Evolutionary conservation across 2,329 filamentous ascomycete species (phyloP).

Genomic region (Ophiostoma novo-ulmi): DNA sequence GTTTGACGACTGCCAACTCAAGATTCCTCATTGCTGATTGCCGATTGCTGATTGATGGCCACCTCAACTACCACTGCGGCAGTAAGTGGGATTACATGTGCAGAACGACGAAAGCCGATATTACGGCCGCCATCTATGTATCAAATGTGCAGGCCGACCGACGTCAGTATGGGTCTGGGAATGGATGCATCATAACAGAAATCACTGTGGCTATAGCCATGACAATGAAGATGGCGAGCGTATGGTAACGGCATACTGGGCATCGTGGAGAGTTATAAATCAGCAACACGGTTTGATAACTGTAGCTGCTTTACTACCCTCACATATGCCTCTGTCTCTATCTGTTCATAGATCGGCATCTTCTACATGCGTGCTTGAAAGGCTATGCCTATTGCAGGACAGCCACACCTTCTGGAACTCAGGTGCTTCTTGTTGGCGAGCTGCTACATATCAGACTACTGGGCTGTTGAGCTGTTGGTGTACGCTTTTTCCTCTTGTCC

Average conservation of each 20-base stretch:
- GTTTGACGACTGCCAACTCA: not conserved
- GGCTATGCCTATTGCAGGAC: conserved; percentile 7
- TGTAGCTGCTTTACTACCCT: not conserved
- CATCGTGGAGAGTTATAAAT: not conserved
- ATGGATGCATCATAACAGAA: no score
- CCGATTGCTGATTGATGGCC: not conserved
- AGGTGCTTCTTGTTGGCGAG: not conserved
- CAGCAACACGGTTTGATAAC: not conserved
- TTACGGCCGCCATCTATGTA: not conserved
- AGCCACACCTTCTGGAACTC: not conserved
- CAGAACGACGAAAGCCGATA: not conserved
- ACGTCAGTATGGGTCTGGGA: not conserved
- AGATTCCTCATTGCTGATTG: not conserved
- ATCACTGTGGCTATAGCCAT: not conserved
- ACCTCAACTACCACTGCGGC: not conserved
- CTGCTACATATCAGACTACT: not conserved
- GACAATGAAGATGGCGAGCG: not conserved
- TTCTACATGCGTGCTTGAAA: not conserved
- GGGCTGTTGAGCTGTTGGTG: not conserved
- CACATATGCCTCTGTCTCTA: not conserved
- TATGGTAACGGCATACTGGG: not conserved
- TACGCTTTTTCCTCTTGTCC: not conserved
- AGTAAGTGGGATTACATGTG: not conserved
- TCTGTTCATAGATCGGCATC: not conserved
- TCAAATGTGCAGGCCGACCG: not conserved